phyloP scores from a whole-genome alignment of 1,284 basidiomycete genomes.

The Spongispora temasekensis region DNA sequence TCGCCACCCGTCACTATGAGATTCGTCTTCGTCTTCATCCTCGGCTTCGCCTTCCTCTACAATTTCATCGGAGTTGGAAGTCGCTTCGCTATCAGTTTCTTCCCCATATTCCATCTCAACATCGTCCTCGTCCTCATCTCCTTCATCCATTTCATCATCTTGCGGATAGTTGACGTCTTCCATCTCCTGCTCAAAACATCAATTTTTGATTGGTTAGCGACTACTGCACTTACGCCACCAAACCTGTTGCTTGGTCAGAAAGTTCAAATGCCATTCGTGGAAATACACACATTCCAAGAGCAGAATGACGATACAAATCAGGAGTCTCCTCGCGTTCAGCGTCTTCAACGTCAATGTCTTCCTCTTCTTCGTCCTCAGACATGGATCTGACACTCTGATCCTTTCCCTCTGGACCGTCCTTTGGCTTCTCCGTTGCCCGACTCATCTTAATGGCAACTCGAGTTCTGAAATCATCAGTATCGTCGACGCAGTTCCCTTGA shows the following conservation, averaged over 20 bases:
- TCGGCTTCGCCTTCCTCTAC: conserved; percentile 61
- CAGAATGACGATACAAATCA: conserved; percentile 95
- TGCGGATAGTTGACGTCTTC: conserved; percentile 69
- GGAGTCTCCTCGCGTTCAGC: conserved; percentile 78
- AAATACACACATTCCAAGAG: conserved; percentile 84
- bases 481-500: conserved; percentile 7
- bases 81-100: conserved; percentile 78
- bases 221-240: conserved; percentile 64
- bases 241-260: conserved; percentile 47
- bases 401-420: conserved; percentile 55
- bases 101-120: conserved; percentile 88
- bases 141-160: conserved; percentile 81
- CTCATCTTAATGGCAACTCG: conserved; percentile 99
- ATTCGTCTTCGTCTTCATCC: conserved; percentile 58
- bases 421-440: conserved; percentile 70
- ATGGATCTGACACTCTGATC: conserved; percentile 59
- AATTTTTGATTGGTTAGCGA: background rate
- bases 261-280: background rate
- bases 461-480: conserved; percentile 55
- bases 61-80: conserved; percentile 69
- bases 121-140: conserved; percentile 78
- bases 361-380: conserved; percentile 65
- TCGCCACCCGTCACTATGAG: conserved; percentile 67
- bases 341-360: conserved; percentile 48
- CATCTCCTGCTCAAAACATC: conserved; percentile 62